Evolutionary conservation across 2,329 filamentous ascomycete genomes (phyloP), one percentile per base, ranked within the genome.

Genomic region (Ceratocystis cubensis): DNA sequence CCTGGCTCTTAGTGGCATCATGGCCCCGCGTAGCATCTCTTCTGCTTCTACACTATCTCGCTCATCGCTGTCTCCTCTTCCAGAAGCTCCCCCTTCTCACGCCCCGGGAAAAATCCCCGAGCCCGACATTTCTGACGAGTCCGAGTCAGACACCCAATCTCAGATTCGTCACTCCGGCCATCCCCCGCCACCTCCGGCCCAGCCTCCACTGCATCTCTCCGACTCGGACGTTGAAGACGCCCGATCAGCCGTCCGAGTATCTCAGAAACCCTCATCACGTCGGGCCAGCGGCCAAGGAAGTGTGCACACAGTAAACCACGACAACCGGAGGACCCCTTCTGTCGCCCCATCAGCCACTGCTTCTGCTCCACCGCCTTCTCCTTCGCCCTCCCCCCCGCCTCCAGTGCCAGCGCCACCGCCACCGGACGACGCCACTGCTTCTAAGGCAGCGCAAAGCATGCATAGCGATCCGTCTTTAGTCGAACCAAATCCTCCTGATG

Each of bases 141-240:
- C 64, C 25, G 64, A 65, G 17, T 44, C 56, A 10, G 64, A 59
- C 17, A 50, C 46, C 57, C 64, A 15, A 48, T 56, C 13, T 41
- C 63, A 20, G 22, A 67, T 1, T 61, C 69, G 30, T 61, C 69
- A 13, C 65, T 45, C 65, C 25, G 68, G 62, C 37, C 37, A 41
- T 8, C 65, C 66, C 13, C 59, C 65, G 13, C 65, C 57, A 15
- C 65, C 65, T 13, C 65, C 28, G 25, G 20, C 61, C 15, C 57
- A 22, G n/a, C 33, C 45, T 37, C 57, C 44, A 30, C 22, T 56
- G 61, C 59, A 20, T 57, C 50, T 53, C 46, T 57, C 28, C 30
- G 67, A 65, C 61, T 68, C 67, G 10, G 65, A 65, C 20, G 33
- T 68, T 25, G 67, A 68, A 30, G 67, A 68, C n/a, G 67, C 67